phyloP scores from a whole-genome alignment of 306 rosid genomes.

The Quercus bicolor region DNA sequence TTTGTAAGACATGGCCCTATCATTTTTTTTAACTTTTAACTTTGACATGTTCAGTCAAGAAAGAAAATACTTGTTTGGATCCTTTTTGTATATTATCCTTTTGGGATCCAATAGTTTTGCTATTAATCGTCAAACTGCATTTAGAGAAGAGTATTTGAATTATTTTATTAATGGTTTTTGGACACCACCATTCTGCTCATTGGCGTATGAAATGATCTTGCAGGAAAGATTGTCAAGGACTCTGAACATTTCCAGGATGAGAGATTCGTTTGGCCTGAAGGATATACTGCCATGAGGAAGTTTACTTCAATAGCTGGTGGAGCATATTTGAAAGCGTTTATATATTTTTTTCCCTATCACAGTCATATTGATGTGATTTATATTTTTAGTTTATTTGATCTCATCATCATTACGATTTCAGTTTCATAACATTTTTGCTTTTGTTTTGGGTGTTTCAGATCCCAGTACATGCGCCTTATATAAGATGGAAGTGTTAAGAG shows the following conservation, averaged over 20 bases:
- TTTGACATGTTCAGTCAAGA: neutral
- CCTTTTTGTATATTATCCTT: neutral
- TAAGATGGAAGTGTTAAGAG: conserved; percentile 95
- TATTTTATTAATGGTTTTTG: conserved; percentile 13
- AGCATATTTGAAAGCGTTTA: neutral
- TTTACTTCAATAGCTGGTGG: conserved; percentile 82
- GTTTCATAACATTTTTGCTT: neutral
- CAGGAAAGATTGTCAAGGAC: conserved; percentile 81
- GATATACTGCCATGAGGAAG: conserved; percentile 83
- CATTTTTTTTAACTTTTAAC: neutral
- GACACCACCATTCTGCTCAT: conserved; percentile 15
- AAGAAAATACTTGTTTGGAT: neutral
- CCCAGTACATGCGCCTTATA: conserved; percentile 47
- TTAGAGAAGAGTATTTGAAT: conserved; percentile 14
- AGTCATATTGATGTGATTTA: neutral
- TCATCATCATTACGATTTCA: conserved; percentile 7
- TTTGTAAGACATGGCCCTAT: neutral
- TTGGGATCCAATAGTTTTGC: neutral
- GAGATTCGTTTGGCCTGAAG: conserved; percentile 81
- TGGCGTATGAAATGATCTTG: conserved; percentile 11
- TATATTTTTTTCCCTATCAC: conserved; percentile 8
- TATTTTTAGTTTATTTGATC: conserved; percentile 5
- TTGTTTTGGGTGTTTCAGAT: conserved; percentile 46
- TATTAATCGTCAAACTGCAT: neutral
- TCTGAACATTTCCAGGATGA: conserved; percentile 65